These are phyloP conservation scores for Cladophialophora exuberans DNA, from an alignment of 2,329 filamentous ascomycete species.

Conservation along the genomic window DNA sequence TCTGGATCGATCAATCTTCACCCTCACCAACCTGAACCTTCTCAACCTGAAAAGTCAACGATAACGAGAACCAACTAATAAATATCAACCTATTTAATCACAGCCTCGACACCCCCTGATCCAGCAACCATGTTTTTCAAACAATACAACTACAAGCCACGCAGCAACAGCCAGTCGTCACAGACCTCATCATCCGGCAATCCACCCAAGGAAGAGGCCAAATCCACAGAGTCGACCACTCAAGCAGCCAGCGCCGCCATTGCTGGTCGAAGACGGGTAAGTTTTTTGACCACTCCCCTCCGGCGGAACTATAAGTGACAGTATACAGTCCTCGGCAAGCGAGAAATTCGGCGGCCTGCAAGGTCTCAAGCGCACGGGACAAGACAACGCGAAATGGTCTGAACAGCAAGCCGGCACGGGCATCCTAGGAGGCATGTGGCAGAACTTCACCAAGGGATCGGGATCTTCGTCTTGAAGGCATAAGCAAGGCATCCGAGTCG, in stretches of 20 bases:
- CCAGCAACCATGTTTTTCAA: conserved; percentile 34
- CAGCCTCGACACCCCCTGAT: background rate
- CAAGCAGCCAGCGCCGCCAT: conserved; percentile 9
- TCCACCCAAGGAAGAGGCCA: conserved; percentile 21
- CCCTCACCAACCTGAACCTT: too few species aligned
- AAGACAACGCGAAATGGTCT: conserved; percentile 21
- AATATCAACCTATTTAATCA: too few species aligned
- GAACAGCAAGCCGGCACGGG: conserved; percentile 32
- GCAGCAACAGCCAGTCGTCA: conserved; percentile 30
- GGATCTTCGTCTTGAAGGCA: too few species aligned
- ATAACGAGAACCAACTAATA: background rate
- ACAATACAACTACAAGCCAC: conserved; percentile 34
- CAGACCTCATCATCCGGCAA: conserved; percentile 16
- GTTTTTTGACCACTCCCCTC: conserved; percentile 3
- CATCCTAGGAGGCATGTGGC: conserved; percentile 32
- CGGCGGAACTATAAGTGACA: background rate
- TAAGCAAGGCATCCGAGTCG: too few species aligned
- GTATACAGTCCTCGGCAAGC: conserved; percentile 18
- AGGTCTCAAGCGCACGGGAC: conserved; percentile 26
- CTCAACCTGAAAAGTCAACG: too few species aligned
- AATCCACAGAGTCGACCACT: conserved; percentile 7
- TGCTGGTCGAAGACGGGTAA: conserved; percentile 31
- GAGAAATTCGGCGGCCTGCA: conserved; percentile 31
- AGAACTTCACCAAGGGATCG: conserved; percentile 36
- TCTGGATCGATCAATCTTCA: too few species aligned